phyloP scores from a whole-genome alignment of 176 grass and related monocot genomes.

The maize (Zea mays) region Zm-B73-REFERENCE-NAM-5.0 NC_050097.1:196734501-196735000 shows the following conservation, averaged over 20 bases:
- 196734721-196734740: conserved; percentile 71
- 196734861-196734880: conserved; percentile 96
- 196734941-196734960: no score
- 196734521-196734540: no score
- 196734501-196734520: no score
- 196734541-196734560: no score
- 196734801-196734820: conserved; percentile 29
- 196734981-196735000: no score
- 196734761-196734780: neutral
- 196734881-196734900: conserved; percentile 96
- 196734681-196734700: conserved; percentile 96
- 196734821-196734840: conserved; percentile 23
- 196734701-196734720: conserved; percentile 97
- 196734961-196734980: no score
- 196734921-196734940: no score
- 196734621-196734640: neutral
- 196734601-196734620: neutral
- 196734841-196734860: conserved; percentile 84
- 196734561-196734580: no score
- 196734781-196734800: neutral
- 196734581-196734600: neutral
- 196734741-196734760: conserved; percentile 41
- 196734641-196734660: conserved; percentile 7
- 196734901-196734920: no score
- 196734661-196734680: conserved; percentile 60